phyloP scores from a whole-genome alignment of 495 filamentous ascomycete species.

The Pyronema omphalodes region DNA sequence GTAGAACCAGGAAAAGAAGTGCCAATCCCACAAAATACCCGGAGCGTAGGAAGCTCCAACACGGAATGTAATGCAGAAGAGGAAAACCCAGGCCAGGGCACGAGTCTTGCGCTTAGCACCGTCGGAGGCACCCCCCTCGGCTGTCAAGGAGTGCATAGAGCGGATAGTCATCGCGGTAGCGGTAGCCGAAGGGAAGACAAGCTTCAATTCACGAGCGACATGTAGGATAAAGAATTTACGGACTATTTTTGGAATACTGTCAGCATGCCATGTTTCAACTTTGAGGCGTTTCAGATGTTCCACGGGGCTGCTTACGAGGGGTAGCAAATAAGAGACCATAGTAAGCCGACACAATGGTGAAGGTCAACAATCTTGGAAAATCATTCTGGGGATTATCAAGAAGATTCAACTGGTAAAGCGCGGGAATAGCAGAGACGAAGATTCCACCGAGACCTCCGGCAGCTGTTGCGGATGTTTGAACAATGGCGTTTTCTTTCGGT shows the following conservation, averaged over 20 bases:
- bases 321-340: conserved; percentile 51
- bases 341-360: conserved; percentile 45
- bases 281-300: not conserved
- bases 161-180: conserved; percentile 47
- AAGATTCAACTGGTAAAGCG: conserved; percentile 40
- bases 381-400: conserved; percentile 34
- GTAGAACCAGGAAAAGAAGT: conserved; percentile 44
- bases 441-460: conserved; percentile 44
- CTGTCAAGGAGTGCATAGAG: conserved; percentile 40
- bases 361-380: conserved; percentile 40
- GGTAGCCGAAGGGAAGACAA: conserved; percentile 46
- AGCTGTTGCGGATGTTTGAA: conserved; percentile 45
- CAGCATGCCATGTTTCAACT: not conserved
- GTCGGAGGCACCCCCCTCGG: conserved; percentile 20
- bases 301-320: conserved; percentile 25
- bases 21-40: conserved; percentile 50
- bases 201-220: conserved; percentile 40
- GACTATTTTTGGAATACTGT: conserved; percentile 19
- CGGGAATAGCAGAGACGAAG: conserved; percentile 45
- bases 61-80: conserved; percentile 32
- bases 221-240: conserved; percentile 54
- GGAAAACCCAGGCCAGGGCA: conserved; percentile 36
- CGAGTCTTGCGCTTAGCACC: conserved; percentile 43
- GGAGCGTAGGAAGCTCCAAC: conserved; percentile 42
- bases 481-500: conserved; percentile 48